Evolutionary conservation across 768 basidiomycete genomes (phyloP).

Genomic region (Lactifluus pinguis): DNA sequence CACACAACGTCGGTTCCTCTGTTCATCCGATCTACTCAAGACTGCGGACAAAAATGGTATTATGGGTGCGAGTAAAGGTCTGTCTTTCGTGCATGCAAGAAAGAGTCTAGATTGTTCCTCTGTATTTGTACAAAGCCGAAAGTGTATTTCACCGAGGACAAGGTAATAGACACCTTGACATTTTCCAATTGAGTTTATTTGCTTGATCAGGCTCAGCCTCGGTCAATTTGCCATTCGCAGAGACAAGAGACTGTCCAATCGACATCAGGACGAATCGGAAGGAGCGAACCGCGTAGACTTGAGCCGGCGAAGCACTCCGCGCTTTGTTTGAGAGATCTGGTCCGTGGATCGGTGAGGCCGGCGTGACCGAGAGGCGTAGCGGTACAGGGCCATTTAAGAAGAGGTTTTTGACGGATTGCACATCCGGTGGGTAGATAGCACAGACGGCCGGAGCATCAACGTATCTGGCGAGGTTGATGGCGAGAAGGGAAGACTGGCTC

Average conservation of each 20-base stretch:
- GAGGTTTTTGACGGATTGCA: too few species aligned
- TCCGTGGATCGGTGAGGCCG: too few species aligned
- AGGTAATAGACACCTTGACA: neutral
- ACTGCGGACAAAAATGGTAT: neutral
- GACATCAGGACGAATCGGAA: neutral
- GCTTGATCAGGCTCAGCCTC: neutral
- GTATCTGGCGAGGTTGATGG: neutral
- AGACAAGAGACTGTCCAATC: neutral
- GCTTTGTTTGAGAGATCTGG: neutral
- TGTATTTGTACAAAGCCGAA: too few species aligned
- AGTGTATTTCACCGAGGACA: neutral
- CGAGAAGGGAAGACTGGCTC: neutral
- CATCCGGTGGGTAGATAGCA: neutral
- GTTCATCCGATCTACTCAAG: too few species aligned
- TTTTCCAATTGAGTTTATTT: neutral
- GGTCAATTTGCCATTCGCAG: neutral
- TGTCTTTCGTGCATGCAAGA: neutral
- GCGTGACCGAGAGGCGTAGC: neutral
- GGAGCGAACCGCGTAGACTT: neutral
- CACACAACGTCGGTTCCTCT: too few species aligned
- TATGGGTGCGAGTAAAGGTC: neutral
- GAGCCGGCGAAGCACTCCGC: neutral
- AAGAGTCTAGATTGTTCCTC: neutral
- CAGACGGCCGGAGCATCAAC: neutral
- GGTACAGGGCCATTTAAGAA: neutral